Evolutionary conservation across 2,329 filamentous ascomycete species (phyloP), one percentile per base, ranked within the genome.

Genomic region (Trichoderma koningii): DNA sequence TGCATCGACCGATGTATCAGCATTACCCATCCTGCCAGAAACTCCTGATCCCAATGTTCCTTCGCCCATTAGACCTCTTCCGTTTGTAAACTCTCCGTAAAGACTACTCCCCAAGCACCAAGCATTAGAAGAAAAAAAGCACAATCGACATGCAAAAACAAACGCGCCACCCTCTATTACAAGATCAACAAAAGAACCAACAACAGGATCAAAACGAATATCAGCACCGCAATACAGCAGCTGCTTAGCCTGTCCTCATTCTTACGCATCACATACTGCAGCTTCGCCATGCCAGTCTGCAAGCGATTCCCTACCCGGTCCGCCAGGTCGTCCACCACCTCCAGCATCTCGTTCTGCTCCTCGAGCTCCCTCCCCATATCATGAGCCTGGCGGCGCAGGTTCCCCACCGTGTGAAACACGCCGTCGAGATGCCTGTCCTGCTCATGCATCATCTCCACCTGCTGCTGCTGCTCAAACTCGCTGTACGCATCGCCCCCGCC

Each of bases 361-460:
- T 97, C 96, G 52, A 99, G 82, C 80, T 99, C 95, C 65, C 94
- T 83, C 1, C 95, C 94, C 94, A 99, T 99, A 71, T 93, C 91
- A 77, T 96, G 89, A 1, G 95, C 96, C 82, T 98, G 95, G 74
- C 90, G 84, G 64, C 94, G 83, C 74, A 99, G 79, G 74, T 93
- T 97, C 2, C 93, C 94, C 26, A 99, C 95, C 1, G 94, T 98
- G 70, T 89, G 87, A 75, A 96, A 97, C 53, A 99, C 94, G 17
- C 91, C 91, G 74, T 98, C 94, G 1, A 99, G 83, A 71, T 95
- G 90, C 78, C 93, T 84, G 75, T 99, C 95, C 81, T 99, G 95
- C 77, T 97, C 92, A 70, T 89, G 87, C 90, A 99, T 93, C 78
- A 99, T 90, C 78, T 93, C 86, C 74, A 90, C 76, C 80, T 99